Evolutionary conservation across 2,329 filamentous ascomycete genomes (phyloP).

Genomic region (Lecanicillium sp.): DNA sequence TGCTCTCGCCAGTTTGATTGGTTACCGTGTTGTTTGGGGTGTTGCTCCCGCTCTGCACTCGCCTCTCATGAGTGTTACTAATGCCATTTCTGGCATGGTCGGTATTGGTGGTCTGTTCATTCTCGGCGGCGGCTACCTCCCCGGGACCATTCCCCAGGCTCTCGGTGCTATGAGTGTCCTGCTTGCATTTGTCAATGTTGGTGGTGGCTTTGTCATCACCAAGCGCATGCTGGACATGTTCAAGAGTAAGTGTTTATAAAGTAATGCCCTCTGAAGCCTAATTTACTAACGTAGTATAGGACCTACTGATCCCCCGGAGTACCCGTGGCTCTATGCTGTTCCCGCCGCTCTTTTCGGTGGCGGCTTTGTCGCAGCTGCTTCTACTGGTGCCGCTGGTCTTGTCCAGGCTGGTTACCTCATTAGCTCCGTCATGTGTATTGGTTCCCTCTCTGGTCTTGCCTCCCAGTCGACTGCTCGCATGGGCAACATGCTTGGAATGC

Average conservation of each 20-base stretch:
- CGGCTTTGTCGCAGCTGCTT: conserved; percentile 71
- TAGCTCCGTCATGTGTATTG: conserved; percentile 77
- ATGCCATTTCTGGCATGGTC: conserved; percentile 89
- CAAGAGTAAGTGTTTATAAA: conserved; percentile 47
- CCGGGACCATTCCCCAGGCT: conserved; percentile 68
- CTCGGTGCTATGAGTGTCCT: conserved; percentile 76
- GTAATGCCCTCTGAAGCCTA: no score
- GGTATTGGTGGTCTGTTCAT: conserved; percentile 84
- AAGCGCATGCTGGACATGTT: conserved; percentile 95
- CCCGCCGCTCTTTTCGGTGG: conserved; percentile 72
- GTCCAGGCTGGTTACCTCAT: conserved; percentile 84
- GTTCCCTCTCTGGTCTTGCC: conserved; percentile 72
- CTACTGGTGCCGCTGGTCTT: conserved; percentile 74
- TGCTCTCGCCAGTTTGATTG: conserved; percentile 74
- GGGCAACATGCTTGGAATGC: conserved; percentile 79
- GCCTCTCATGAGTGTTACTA: conserved; percentile 87
- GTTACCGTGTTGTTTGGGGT: conserved; percentile 84
- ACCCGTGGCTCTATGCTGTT: conserved; percentile 78
- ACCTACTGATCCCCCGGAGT: conserved; percentile 80
- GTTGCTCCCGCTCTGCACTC: conserved; percentile 78
- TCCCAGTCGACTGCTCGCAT: conserved; percentile 77
- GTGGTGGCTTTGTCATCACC: conserved; percentile 83
- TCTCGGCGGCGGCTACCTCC: conserved; percentile 73
- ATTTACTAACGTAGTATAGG: conserved; percentile 33
- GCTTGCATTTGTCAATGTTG: conserved; percentile 81